Evolutionary conservation across 306 rosid genomes (phyloP).

Genomic region (Trifolium repens): DNA sequence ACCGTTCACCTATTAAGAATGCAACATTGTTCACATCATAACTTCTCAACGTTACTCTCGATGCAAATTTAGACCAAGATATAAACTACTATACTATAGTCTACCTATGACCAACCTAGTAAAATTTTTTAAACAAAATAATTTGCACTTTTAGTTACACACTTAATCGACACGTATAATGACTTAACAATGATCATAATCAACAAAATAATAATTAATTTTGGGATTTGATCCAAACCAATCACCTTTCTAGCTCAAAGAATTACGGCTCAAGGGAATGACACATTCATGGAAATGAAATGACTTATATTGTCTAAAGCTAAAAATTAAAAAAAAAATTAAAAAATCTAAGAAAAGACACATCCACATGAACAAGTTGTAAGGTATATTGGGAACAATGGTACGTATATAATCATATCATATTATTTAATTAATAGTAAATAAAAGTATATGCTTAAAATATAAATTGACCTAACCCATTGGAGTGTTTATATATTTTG

Average conservation of each 20-base stretch:
- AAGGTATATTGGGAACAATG: constrained; percentile 55
- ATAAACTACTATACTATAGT: constrained; percentile 15
- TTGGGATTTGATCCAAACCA: constrained; percentile 61
- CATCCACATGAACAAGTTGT: constrained; percentile 46
- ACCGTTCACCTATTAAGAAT: constrained; percentile 28
- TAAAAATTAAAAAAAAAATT: background rate
- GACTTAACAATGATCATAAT: constrained; percentile 48
- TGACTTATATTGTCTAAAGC: constrained; percentile 20
- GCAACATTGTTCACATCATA: constrained; percentile 12
- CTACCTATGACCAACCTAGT: constrained; percentile 10
- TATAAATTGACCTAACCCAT: constrained; percentile 62
- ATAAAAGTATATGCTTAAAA: constrained; percentile 34
- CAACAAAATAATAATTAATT: constrained; percentile 51
- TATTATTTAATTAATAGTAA: background rate
- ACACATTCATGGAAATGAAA: constrained; percentile 46
- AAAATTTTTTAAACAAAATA: background rate
- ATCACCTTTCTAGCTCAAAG: constrained; percentile 53
- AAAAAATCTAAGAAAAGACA: constrained; percentile 26
- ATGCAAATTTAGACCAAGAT: constrained; percentile 45
- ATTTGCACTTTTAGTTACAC: constrained; percentile 25
- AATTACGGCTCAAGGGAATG: constrained; percentile 51
- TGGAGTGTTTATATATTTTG: constrained; percentile 39
- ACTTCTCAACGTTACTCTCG: constrained; percentile 34
- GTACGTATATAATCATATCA: background rate
- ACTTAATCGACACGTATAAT: constrained; percentile 59